Conservation (phyloP, 164 flowering plant species). For the Stephania japonica region DNA sequence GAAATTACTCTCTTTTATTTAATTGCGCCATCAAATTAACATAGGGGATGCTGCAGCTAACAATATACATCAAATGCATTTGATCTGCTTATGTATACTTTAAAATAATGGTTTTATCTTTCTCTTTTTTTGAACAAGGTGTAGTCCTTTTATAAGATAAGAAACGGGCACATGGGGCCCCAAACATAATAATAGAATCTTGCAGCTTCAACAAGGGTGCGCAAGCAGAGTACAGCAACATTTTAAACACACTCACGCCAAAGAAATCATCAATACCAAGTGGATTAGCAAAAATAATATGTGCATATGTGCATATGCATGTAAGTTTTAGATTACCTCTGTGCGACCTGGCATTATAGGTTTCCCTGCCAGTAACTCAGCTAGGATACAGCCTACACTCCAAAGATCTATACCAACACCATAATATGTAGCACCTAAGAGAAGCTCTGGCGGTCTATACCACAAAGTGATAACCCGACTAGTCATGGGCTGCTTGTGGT, state of each 20-base stretch:
- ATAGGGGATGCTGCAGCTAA: too few relatives aligned
- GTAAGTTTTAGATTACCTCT: conserved; percentile 40
- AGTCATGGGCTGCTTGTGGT: conserved; percentile 76
- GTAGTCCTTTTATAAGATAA: too few relatives aligned
- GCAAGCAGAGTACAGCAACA: background rate
- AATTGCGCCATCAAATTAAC: too few relatives aligned
- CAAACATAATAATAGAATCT: too few relatives aligned
- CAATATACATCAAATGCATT: too few relatives aligned
- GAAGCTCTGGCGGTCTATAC: conserved; percentile 57
- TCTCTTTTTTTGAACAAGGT: too few relatives aligned
- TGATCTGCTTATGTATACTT: too few relatives aligned
- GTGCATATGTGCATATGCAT: too few relatives aligned
- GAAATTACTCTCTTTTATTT: too few relatives aligned
- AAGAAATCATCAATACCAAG: background rate
- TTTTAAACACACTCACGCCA: too few relatives aligned
- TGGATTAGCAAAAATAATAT: background rate
- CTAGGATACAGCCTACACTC: conserved; percentile 92
- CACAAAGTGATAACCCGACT: conserved; percentile 46
- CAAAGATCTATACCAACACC: conserved; percentile 89
- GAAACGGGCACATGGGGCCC: too few relatives aligned
- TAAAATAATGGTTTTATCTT: too few relatives aligned
- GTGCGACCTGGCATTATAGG: conserved; percentile 94
- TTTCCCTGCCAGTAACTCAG: conserved; percentile 79
- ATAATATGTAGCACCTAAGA: conserved; percentile 84
- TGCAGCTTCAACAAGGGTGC: background rate